Evolutionary conservation across 2,329 filamentous ascomycete genomes (phyloP).

Genomic region (Scytalidium sp.): DNA sequence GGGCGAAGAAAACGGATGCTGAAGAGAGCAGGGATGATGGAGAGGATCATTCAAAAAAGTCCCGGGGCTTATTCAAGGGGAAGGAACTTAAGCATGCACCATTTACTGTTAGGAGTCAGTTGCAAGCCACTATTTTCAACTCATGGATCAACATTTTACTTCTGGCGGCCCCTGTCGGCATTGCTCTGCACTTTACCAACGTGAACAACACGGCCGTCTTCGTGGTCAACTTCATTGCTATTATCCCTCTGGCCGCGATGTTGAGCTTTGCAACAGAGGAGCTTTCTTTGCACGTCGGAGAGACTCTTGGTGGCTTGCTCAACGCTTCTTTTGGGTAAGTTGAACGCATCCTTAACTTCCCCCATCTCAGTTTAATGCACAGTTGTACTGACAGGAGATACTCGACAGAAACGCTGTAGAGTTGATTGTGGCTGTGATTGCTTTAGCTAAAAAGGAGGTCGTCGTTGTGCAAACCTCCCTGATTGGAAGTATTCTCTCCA

Average conservation of each 20-base stretch:
- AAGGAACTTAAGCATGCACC: constrained; percentile 39
- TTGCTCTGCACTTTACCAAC: constrained; percentile 65
- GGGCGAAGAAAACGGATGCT: constrained; percentile 15
- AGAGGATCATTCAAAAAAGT: constrained; percentile 19
- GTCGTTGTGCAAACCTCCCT: constrained; percentile 90
- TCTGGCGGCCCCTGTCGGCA: constrained; percentile 74
- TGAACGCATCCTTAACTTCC: no score
- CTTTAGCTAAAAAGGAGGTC: constrained; percentile 63
- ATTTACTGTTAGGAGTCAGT: constrained; percentile 61
- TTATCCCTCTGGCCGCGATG: constrained; percentile 84
- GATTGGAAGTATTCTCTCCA: constrained; percentile 88
- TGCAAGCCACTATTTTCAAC: constrained; percentile 71
- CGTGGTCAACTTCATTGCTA: constrained; percentile 89
- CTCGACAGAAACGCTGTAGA: constrained; percentile 72
- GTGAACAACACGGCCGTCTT: constrained; percentile 67
- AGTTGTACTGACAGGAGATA: constrained; percentile 23
- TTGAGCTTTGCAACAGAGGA: constrained; percentile 89
- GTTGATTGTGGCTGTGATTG: constrained; percentile 84
- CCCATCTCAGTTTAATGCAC: constrained; percentile 5
- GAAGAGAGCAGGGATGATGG: constrained; percentile 10
- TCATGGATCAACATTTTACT: constrained; percentile 87
- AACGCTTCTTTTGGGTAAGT: constrained; percentile 84
- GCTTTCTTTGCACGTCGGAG: constrained; percentile 75
- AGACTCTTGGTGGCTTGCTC: constrained; percentile 82
- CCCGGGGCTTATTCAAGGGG: constrained; percentile 24